phyloP scores from a whole-genome alignment of 371 early-diverging fungal species.

The Fennellomyces sp. region DNA sequence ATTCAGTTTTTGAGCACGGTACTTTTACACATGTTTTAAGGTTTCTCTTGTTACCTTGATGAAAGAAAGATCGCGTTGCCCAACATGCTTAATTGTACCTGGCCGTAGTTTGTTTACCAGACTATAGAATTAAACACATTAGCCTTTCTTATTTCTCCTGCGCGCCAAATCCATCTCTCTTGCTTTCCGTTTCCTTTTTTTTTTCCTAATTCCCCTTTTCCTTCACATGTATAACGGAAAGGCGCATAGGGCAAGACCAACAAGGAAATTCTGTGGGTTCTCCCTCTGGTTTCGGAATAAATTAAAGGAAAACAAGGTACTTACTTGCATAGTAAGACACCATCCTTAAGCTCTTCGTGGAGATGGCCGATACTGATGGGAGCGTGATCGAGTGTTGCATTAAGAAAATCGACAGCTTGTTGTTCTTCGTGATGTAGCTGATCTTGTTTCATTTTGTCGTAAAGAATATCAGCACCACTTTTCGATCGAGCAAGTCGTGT shows the following conservation, averaged over 20 bases:
- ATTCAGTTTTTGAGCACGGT: not conserved
- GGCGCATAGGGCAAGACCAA: not conserved
- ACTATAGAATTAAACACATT: constrained; percentile 22
- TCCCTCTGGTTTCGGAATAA: too few species aligned
- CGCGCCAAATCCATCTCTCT: not conserved
- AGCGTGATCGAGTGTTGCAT: constrained; percentile 16
- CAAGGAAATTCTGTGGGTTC: too few species aligned
- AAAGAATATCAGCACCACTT: constrained; percentile 33
- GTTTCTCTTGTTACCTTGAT: too few species aligned
- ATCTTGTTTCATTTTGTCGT: constrained; percentile 34
- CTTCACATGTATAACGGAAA: not conserved
- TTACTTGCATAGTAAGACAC: constrained; percentile 52
- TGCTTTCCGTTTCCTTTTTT: constrained; percentile 6
- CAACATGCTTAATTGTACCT: constrained; percentile 51
- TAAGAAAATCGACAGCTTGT: constrained; percentile 37
- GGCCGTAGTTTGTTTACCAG: constrained; percentile 48
- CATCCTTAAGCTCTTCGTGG: constrained; percentile 52
- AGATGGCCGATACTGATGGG: constrained; percentile 38
- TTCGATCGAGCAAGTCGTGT: constrained; percentile 35
- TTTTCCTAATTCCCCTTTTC: not conserved
- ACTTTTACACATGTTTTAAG: too few species aligned
- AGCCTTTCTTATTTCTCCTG: not conserved
- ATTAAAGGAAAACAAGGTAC: constrained; percentile 4
- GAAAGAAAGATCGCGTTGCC: constrained; percentile 44
- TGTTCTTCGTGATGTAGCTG: constrained; percentile 34